Conservation (phyloP, 1,139 yeast genomes). For the Arxiozyma slooffiae region DNA sequence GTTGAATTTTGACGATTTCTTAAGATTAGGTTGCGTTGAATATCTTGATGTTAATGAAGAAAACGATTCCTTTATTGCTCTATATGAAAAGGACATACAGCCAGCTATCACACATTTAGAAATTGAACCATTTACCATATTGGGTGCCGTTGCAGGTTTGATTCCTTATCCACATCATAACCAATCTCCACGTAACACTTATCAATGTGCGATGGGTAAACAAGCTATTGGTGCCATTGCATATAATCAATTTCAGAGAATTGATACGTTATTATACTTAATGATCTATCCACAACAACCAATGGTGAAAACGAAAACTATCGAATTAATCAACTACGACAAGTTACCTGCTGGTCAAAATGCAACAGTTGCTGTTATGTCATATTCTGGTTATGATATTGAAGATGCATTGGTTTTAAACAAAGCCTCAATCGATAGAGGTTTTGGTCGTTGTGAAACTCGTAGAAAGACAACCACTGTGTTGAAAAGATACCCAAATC, state of each 20-base stretch:
- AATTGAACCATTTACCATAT: constrained; percentile 89
- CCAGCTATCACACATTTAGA: constrained; percentile 75
- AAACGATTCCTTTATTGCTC: constrained; percentile 86
- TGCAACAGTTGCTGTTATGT: constrained; percentile 98
- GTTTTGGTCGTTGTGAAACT: constrained; percentile 98
- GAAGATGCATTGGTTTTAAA: constrained; percentile 96
- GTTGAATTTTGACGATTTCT: constrained; percentile 82
- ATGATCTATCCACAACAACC: constrained; percentile 99
- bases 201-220: constrained; percentile 99
- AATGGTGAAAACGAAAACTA: constrained; percentile 95
- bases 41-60: constrained; percentile 96
- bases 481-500: constrained; percentile 85
- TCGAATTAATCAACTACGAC: constrained; percentile 89
- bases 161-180: constrained; percentile 99
- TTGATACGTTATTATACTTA: constrained; percentile 83
- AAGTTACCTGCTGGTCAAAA: constrained; percentile 98
- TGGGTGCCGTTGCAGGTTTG: constrained; percentile 97
- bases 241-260: constrained; percentile 89
- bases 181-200: constrained; percentile 96
- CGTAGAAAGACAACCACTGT: constrained; percentile 84
- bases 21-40: constrained; percentile 79
- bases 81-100: constrained; percentile 60
- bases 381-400: constrained; percentile 97
- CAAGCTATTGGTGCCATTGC: constrained; percentile 99
- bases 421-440: constrained; percentile 88